Evolutionary conservation across 345 rosid genomes (phyloP).

Genomic region (Lenwebbia sp.): DNA sequence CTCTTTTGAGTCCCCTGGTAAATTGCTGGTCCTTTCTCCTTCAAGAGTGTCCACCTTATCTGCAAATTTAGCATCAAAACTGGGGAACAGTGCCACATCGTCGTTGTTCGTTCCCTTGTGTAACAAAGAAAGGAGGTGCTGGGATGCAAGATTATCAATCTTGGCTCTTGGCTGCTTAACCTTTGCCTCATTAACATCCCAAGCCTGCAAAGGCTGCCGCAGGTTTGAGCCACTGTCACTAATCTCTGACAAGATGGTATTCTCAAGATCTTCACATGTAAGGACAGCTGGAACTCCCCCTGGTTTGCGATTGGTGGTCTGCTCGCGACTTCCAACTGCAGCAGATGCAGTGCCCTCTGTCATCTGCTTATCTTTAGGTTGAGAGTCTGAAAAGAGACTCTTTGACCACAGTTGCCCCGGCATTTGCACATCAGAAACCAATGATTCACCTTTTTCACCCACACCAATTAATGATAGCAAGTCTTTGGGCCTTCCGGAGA

Average conservation of each 20-base stretch:
- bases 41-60: constrained; percentile 10
- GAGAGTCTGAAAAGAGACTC: constrained; percentile 28
- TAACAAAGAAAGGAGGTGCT: constrained; percentile 78
- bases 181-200: constrained; percentile 22
- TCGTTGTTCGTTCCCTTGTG: constrained; percentile 38
- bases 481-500: constrained; percentile 36
- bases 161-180: constrained; percentile 31
- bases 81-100: constrained; percentile 9
- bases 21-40: constrained; percentile 4
- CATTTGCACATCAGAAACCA: constrained; percentile 23
- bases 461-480: constrained; percentile 74
- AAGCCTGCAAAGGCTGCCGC: constrained; percentile 20
- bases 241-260: constrained; percentile 70
- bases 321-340: constrained; percentile 17
- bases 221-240: constrained; percentile 27
- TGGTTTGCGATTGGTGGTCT: constrained; percentile 13
- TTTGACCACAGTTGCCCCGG: constrained; percentile 10
- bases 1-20: constrained; percentile 21
- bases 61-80: constrained; percentile 14
- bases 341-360: constrained; percentile 3
- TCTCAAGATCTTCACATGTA: constrained; percentile 99
- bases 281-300: constrained; percentile 54
- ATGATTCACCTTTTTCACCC: constrained; percentile 45
- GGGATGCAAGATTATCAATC: constrained; percentile 60
- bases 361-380: constrained; percentile 14